A percentile compares a stretch with the other conserved stretches of the same genome.
Evolutionary conservation across 2,329 filamentous ascomycete species (phyloP).

Genomic region (Microdochium bolleyi): DNA sequence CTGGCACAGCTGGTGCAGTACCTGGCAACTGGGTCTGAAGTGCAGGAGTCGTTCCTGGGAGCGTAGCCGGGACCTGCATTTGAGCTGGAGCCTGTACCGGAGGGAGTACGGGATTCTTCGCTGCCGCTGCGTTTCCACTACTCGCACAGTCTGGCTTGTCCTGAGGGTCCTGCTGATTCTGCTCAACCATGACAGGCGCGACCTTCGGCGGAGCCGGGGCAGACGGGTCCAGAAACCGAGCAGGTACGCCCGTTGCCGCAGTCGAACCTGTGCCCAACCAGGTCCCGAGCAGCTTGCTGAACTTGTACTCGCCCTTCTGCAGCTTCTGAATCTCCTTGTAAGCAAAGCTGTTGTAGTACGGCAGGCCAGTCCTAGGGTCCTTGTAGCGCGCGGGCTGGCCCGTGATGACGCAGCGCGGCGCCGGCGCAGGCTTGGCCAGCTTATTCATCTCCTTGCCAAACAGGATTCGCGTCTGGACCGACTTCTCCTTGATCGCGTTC

Average conservation of each 20-base stretch:
- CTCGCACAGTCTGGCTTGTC: not conserved
- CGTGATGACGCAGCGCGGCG: conserved; percentile 70
- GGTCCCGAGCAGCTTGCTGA: conserved; percentile 72
- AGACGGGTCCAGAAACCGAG: conserved; percentile 53
- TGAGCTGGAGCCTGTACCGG: no score
- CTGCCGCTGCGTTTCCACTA: not conserved
- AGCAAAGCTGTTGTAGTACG: conserved; percentile 71
- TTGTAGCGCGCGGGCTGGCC: conserved; percentile 73
- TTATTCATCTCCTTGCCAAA: conserved; percentile 52
- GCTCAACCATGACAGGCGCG: conserved; percentile 4
- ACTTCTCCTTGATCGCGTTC: conserved; percentile 45
- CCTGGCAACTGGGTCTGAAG: no score
- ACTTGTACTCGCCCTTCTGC: conserved; percentile 65
- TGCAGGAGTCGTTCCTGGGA: no score
- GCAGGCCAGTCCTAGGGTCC: conserved; percentile 76
- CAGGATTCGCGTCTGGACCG: conserved; percentile 49
- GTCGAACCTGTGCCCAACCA: conserved; percentile 65
- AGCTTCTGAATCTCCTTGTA: conserved; percentile 77
- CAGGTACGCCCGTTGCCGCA: conserved; percentile 71
- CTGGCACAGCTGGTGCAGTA: no score
- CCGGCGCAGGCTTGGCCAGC: conserved; percentile 42
- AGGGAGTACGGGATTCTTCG: no score
- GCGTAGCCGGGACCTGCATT: no score
- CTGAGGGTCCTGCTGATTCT: not conserved
- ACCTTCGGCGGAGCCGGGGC: conserved; percentile 16